Conservation (phyloP, 164 flowering plant species). For the Liriodendron chinense region DNA sequence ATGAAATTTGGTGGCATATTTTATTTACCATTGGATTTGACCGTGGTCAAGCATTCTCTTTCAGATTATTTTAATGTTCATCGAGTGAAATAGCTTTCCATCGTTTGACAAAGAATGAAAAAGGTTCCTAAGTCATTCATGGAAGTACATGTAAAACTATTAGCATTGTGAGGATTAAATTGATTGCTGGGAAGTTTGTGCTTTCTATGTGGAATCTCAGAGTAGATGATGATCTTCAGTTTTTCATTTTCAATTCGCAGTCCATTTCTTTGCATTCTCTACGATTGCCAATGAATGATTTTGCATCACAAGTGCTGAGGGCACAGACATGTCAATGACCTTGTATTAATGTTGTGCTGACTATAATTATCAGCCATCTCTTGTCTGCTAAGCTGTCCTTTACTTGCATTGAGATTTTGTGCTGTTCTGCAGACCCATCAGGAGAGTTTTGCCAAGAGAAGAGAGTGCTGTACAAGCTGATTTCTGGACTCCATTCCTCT, state of each 20-base stretch:
- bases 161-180: background rate
- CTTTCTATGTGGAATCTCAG: background rate
- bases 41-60: too few relatives aligned
- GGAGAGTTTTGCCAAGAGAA: constrained; percentile 83
- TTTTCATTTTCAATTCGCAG: background rate
- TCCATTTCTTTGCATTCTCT: background rate
- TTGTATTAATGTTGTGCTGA: background rate
- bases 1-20: too few relatives aligned
- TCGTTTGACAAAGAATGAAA: background rate
- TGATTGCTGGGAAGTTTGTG: background rate
- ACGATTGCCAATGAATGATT: background rate
- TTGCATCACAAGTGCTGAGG: background rate
- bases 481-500: constrained; percentile 93
- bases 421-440: constrained; percentile 55
- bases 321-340: background rate
- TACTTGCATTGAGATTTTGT: background rate
- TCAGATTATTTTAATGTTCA: too few relatives aligned
- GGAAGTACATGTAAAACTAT: background rate
- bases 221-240: background rate
- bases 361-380: background rate
- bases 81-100: too few relatives aligned
- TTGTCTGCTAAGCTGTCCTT: background rate
- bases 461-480: constrained; percentile 73
- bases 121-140: background rate
- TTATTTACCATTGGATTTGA: too few relatives aligned